Evolutionary conservation across 139 green algal genomes (phyloP).

Genomic region (Monoraphidium neglectum): DNA sequence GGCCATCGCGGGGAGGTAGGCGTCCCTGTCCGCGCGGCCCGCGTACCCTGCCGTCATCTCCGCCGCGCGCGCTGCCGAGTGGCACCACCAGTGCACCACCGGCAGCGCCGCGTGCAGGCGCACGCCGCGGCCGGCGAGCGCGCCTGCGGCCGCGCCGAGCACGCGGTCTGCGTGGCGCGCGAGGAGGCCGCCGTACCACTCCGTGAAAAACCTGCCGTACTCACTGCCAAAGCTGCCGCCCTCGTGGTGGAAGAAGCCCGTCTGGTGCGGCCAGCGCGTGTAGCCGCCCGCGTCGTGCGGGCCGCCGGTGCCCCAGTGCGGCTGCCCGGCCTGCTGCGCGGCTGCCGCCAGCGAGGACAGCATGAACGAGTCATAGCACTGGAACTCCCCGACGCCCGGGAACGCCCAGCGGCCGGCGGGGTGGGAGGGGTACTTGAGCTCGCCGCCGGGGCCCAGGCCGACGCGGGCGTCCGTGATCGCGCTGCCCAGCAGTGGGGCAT

Average conservation of each 20-base stretch:
- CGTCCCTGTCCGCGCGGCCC: constrained; percentile 42
- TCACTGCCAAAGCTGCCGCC: constrained; percentile 49
- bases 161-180: constrained; percentile 45
- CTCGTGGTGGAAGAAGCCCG: constrained; percentile 63
- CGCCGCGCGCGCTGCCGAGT: constrained; percentile 44
- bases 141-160: constrained; percentile 30
- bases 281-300: constrained; percentile 67
- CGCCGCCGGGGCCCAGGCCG: constrained; percentile 51
- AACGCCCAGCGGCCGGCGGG: constrained; percentile 56
- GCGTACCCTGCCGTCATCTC: constrained; percentile 48
- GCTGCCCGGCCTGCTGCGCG: constrained; percentile 50
- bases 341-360: constrained; percentile 46
- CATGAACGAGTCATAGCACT: constrained; percentile 75
- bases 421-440: constrained; percentile 59
- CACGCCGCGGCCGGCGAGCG: constrained; percentile 31
- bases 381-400: constrained; percentile 62
- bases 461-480: constrained; percentile 41
- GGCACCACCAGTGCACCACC: constrained; percentile 58
- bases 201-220: constrained; percentile 66
- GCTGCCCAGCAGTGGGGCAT: constrained; percentile 56
- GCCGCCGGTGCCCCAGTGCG: constrained; percentile 59
- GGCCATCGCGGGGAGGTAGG: constrained; percentile 51
- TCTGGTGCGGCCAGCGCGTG: constrained; percentile 53
- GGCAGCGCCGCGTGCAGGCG: constrained; percentile 43
- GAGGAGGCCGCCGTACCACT: constrained; percentile 63